These are phyloP conservation scores for Debaryomyces sp. DNA, from an alignment of 1,139 yeast species.

Conservation along the genomic window DNA sequence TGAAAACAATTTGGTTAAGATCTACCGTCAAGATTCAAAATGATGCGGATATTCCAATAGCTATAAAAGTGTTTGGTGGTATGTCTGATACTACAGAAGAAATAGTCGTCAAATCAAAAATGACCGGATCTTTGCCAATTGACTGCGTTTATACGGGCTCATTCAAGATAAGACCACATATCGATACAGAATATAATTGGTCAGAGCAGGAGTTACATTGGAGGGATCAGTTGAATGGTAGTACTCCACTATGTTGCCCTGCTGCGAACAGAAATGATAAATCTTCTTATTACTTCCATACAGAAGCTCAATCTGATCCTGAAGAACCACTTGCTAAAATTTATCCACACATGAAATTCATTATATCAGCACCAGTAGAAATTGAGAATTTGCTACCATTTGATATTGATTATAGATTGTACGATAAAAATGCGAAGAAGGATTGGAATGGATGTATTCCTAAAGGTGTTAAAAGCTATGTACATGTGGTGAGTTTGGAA, in stretches of 20 bases:
- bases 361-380: slow-evolving; percentile 84
- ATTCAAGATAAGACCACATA: slow-evolving; percentile 62
- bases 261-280: slow-evolving; percentile 38
- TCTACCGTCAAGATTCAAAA: slow-evolving; percentile 77
- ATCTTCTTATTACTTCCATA: slow-evolving; percentile 68
- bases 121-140: slow-evolving; percentile 70
- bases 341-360: slow-evolving; percentile 83
- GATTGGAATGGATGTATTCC: slow-evolving; percentile 68
- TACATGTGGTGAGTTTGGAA: slow-evolving; percentile 80
- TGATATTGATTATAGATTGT: slow-evolving; percentile 74
- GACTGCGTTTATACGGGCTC: slow-evolving; percentile 61
- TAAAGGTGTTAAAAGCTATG: slow-evolving; percentile 67
- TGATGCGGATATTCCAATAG: slow-evolving; percentile 65
- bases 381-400: slow-evolving; percentile 85
- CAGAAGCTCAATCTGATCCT: slow-evolving; percentile 64
- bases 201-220: slow-evolving; percentile 63
- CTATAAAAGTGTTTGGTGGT: slow-evolving; percentile 33
- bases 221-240: slow-evolving; percentile 59
- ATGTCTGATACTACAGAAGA: slow-evolving; percentile 21
- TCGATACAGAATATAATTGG: slow-evolving; percentile 64
- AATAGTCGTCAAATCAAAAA: slow-evolving; percentile 53
- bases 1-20: slow-evolving; percentile 72
- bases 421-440: slow-evolving; percentile 71
- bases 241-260: slow-evolving; percentile 63
- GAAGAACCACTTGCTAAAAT: slow-evolving; percentile 70